Evolutionary conservation across 495 filamentous ascomycete species (phyloP).

Genomic region (Lophiostoma macrostomum): DNA sequence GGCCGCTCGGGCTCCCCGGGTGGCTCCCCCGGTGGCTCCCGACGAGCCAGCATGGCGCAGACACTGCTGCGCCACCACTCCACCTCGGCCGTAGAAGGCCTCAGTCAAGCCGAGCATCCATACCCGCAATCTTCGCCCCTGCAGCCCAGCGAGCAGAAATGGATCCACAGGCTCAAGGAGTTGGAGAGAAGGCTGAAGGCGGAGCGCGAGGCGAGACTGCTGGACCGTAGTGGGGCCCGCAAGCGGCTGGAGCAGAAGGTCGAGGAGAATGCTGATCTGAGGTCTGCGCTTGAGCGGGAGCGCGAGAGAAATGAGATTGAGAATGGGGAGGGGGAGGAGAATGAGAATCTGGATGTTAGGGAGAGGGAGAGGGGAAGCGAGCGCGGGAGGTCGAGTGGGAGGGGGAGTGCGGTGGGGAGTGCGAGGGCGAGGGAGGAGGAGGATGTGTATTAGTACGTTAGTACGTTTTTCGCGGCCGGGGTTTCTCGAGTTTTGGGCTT

Average conservation of each 20-base stretch:
- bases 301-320: conserved; percentile 48
- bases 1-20: conserved; percentile 28
- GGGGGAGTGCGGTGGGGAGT: conserved; percentile 10
- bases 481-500: neutral
- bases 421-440: conserved; percentile 5
- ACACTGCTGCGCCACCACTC: conserved; percentile 54
- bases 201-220: conserved; percentile 79
- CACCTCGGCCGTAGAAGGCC: conserved; percentile 44
- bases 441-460: conserved; percentile 26
- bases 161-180: conserved; percentile 80
- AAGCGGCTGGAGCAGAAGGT: conserved; percentile 81
- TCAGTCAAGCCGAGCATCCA: conserved; percentile 26
- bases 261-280: conserved; percentile 71
- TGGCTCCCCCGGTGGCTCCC: conserved; percentile 19
- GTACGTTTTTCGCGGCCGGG: neutral
- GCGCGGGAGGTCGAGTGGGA: conserved; percentile 2
- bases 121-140: conserved; percentile 25
- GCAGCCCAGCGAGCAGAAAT: conserved; percentile 61
- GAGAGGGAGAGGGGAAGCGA: too few species aligned
- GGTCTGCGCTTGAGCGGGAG: conserved; percentile 65
- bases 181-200: conserved; percentile 84
- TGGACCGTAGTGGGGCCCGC: conserved; percentile 79
- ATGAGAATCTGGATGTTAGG: too few species aligned
- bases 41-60: conserved; percentile 39
- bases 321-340: conserved; percentile 2